Percentiles rank a stretch among this genome's conserved stretches.
Evolutionary conservation across 2,329 filamentous ascomycete species (phyloP).

Genomic region (Neonectria sp.): DNA sequence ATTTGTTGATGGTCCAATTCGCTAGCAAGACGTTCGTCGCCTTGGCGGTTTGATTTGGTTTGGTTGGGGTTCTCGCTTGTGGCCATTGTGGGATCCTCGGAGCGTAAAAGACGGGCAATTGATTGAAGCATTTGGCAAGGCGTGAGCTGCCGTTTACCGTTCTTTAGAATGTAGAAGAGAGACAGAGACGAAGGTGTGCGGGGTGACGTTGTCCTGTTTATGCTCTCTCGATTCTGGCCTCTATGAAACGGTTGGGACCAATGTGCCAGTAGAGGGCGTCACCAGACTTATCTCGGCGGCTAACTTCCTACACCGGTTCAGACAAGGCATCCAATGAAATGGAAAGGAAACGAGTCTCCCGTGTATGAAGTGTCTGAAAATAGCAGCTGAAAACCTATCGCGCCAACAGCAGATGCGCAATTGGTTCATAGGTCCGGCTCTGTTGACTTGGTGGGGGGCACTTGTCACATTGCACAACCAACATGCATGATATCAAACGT

Average conservation of each 20-base stretch:
- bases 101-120: too few species aligned
- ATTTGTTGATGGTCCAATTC: background rate
- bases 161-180: background rate
- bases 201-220: background rate
- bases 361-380: background rate
- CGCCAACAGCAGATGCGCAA: background rate
- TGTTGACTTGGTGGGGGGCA: background rate
- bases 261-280: too few species aligned
- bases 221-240: background rate
- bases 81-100: background rate
- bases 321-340: too few species aligned
- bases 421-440: background rate
- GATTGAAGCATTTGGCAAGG: background rate
- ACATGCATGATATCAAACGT: constrained; percentile 13
- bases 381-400: background rate
- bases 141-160: background rate
- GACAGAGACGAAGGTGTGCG: background rate
- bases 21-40: background rate
- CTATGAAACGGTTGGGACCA: background rate
- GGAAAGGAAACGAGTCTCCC: too few species aligned
- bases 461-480: background rate
- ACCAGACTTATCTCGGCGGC: too few species aligned
- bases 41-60: background rate
- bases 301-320: too few species aligned
- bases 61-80: background rate